phyloP scores from a whole-genome alignment of 352 stramenopile genomes.

The Globisporangium cylindrosporum region DNA sequence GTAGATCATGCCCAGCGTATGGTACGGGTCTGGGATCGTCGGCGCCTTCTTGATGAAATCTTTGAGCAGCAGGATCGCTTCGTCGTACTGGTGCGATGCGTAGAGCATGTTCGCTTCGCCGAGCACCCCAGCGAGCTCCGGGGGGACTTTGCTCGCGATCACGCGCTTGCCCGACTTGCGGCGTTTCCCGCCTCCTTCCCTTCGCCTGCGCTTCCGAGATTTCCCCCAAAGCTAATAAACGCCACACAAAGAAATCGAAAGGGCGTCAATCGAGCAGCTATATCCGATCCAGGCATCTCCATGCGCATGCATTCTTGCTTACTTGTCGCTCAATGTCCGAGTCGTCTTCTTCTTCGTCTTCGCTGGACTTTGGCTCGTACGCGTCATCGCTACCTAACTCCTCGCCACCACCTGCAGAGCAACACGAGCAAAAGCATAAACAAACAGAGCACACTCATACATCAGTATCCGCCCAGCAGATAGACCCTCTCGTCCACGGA shows the following conservation, averaged over 20 bases:
- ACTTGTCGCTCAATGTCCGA: slow-evolving; percentile 80
- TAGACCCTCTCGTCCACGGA: not conserved
- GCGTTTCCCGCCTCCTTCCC: slow-evolving; percentile 30
- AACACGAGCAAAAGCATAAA: not conserved
- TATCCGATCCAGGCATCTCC: not conserved
- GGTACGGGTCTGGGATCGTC: slow-evolving; percentile 84
- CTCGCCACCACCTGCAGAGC: slow-evolving; percentile 16
- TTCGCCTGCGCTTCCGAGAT: slow-evolving; percentile 50
- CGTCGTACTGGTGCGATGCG: slow-evolving; percentile 82
- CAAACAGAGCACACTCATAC: not conserved
- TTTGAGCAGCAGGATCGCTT: slow-evolving; percentile 78
- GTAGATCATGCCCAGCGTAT: slow-evolving; percentile 87
- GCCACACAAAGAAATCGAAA: not conserved
- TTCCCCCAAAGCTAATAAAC: slow-evolving; percentile 62
- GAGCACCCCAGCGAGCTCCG: slow-evolving; percentile 74
- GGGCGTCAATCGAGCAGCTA: not conserved
- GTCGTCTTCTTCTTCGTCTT: slow-evolving; percentile 75
- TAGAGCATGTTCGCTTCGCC: slow-evolving; percentile 86
- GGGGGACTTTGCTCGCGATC: slow-evolving; percentile 70
- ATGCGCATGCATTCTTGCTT: not conserved
- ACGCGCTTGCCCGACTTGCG: slow-evolving; percentile 48
- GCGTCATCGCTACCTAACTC: slow-evolving; percentile 48
- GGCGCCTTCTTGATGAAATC: slow-evolving; percentile 89
- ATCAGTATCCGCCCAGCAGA: not conserved
- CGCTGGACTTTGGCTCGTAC: slow-evolving; percentile 60